These are phyloP conservation scores for Pichia sp. DNA, from an alignment of 1,139 yeast genomes.

Conservation along the genomic window DNA sequence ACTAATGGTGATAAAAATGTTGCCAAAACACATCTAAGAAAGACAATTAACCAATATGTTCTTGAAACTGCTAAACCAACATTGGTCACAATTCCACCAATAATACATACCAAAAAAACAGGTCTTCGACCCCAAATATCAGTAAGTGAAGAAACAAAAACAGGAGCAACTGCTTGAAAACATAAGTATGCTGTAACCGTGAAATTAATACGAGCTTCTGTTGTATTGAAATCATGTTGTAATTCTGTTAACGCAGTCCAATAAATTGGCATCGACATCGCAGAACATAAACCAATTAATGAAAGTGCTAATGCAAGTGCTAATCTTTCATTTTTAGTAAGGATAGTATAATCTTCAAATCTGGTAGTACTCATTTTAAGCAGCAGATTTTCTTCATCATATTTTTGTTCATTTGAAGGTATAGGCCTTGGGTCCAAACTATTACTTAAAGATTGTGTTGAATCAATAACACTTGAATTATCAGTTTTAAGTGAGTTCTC, in stretches of 20 bases:
- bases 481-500: too few species aligned
- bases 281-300: constrained; percentile 49
- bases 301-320: constrained; percentile 37
- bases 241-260: constrained; percentile 63
- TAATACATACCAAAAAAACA: constrained; percentile 45
- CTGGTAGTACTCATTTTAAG: background rate
- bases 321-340: constrained; percentile 32
- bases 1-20: constrained; percentile 65
- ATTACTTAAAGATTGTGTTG: background rate
- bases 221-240: constrained; percentile 43
- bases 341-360: constrained; percentile 29
- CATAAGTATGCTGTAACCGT: constrained; percentile 67
- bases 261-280: constrained; percentile 65
- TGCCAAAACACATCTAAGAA: constrained; percentile 62
- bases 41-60: constrained; percentile 47
- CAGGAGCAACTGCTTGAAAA: constrained; percentile 66
- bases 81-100: constrained; percentile 50
- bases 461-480: background rate
- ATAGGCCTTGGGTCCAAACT: background rate
- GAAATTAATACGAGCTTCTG: constrained; percentile 52
- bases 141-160: constrained; percentile 57
- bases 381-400: background rate
- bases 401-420: background rate
- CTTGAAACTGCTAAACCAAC: constrained; percentile 53
- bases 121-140: constrained; percentile 70